A percentile compares a stretch with the other conserved stretches of the same genome.
phyloP scores from a whole-genome alignment of 768 basidiomycete genomes.

The Tephrocybe sp. region DNA sequence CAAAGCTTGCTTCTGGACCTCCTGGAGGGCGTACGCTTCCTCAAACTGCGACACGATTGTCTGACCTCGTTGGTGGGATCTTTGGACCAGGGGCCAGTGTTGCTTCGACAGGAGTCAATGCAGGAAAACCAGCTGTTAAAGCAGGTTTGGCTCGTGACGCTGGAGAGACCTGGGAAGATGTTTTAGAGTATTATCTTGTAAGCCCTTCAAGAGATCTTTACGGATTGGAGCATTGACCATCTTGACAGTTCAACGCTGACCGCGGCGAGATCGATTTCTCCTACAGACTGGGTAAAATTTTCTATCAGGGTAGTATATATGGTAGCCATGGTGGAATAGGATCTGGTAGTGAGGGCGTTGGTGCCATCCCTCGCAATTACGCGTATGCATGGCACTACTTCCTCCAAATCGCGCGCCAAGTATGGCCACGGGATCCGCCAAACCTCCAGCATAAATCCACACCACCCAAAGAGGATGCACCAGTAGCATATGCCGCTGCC shows the following conservation, averaged over 20 bases:
- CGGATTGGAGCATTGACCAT: neutral
- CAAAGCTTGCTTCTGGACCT: constrained; percentile 78
- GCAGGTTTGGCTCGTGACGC: constrained; percentile 81
- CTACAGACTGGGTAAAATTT: constrained; percentile 91
- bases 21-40: constrained; percentile 89
- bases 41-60: constrained; percentile 76
- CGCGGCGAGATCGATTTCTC: constrained; percentile 88
- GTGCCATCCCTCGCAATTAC: constrained; percentile 81
- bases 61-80: constrained; percentile 90
- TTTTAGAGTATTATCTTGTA: constrained; percentile 90
- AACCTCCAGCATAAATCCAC: constrained; percentile 45
- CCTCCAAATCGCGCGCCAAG: constrained; percentile 71
- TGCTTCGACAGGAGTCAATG: constrained; percentile 81
- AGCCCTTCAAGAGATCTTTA: constrained; percentile 13
- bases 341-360: constrained; percentile 91
- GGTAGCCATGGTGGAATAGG: constrained; percentile 73
- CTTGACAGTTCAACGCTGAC: constrained; percentile 85
- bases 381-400: constrained; percentile 82
- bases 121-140: constrained; percentile 73
- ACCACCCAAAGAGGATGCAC: constrained; percentile 50
- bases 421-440: constrained; percentile 84
- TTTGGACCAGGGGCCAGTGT: constrained; percentile 95
- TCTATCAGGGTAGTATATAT: constrained; percentile 95
- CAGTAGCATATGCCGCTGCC: constrained; percentile 65
- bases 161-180: constrained; percentile 93